Percentiles rank a stretch among this genome's conserved stretches.
phyloP scores from a whole-genome alignment of 164 flowering plant genomes.

The Macadamia integrifolia region DNA sequence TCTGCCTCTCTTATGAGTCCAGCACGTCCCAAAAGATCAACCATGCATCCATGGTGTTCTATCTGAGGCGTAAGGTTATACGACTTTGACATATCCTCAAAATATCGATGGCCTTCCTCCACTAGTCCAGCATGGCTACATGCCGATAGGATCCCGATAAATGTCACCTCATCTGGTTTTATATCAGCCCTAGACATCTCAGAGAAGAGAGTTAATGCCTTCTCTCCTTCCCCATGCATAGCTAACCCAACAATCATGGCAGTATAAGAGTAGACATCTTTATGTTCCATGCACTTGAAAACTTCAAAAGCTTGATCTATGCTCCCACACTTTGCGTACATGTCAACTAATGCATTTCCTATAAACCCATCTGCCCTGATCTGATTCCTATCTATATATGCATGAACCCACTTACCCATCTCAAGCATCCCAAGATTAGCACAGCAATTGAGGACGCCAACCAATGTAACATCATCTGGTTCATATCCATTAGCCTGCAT shows the following conservation, averaged over 20 bases:
- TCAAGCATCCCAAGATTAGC: neutral
- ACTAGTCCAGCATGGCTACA: conserved; percentile 11
- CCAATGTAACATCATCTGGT: neutral
- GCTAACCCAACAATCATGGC: conserved; percentile 29
- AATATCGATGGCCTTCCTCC: conserved; percentile 24
- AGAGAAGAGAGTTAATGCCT: conserved; percentile 23
- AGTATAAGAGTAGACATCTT: conserved; percentile 32
- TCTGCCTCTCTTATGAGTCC: conserved; percentile 25
- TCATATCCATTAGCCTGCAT: neutral
- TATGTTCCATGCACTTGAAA: conserved; percentile 22
- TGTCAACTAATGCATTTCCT: neutral
- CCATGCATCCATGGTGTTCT: conserved; percentile 4
- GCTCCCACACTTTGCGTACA: conserved; percentile 3
- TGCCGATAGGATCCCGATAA: conserved; percentile 29
- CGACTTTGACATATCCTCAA: conserved; percentile 19
- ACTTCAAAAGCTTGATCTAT: conserved; percentile 18
- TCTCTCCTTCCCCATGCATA: conserved; percentile 25
- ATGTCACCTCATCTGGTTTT: conserved; percentile 33
- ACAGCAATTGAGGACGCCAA: neutral
- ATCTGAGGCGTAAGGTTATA: conserved; percentile 23
- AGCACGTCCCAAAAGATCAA: conserved; percentile 14
- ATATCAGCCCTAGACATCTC: conserved; percentile 21
- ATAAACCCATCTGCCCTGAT: neutral
- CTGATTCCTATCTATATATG: neutral
- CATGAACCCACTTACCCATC: conserved; percentile 1